phyloP scores from a whole-genome alignment of 2,329 filamentous ascomycete genomes.

The Pseudogymnoascus pannorum region DNA sequence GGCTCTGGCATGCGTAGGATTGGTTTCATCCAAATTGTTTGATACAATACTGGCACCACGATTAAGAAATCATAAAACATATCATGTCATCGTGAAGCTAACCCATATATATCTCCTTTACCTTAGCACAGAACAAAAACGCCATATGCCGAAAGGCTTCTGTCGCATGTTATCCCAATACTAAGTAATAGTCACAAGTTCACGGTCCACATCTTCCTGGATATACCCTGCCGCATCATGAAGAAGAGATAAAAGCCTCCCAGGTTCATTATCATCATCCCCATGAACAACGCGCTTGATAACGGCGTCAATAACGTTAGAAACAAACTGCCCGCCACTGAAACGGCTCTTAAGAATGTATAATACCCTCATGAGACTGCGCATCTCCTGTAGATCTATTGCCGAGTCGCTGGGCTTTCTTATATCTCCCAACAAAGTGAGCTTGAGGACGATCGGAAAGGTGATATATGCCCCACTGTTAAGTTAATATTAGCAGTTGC shows the following conservation, averaged over 20 bases:
- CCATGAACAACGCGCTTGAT: conserved; percentile 3
- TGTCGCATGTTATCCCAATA: neutral
- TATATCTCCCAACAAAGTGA: neutral
- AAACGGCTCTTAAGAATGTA: conserved; percentile 4
- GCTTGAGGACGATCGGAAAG: conserved; percentile 6
- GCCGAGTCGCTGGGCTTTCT: neutral
- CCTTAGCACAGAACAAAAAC: neutral
- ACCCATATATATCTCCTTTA: neutral
- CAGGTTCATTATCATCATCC: neutral
- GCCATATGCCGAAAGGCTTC: neutral
- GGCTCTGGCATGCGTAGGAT: neutral
- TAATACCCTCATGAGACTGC: conserved; percentile 3
- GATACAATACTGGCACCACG: neutral
- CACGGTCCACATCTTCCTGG: neutral
- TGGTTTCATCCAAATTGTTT: neutral
- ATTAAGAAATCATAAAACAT: neutral
- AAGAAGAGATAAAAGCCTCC: neutral
- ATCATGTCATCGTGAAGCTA: neutral
- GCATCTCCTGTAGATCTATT: conserved; percentile 8
- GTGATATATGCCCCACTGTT: conserved; percentile 4
- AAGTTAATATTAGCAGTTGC: neutral
- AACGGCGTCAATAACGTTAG: conserved; percentile 5
- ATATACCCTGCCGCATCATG: neutral
- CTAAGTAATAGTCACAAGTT: neutral
- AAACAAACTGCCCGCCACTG: conserved; percentile 8